Evolutionary conservation across 352 stramenopile genomes (phyloP).

Genomic region (Pythium rhizo-oryzae): DNA sequence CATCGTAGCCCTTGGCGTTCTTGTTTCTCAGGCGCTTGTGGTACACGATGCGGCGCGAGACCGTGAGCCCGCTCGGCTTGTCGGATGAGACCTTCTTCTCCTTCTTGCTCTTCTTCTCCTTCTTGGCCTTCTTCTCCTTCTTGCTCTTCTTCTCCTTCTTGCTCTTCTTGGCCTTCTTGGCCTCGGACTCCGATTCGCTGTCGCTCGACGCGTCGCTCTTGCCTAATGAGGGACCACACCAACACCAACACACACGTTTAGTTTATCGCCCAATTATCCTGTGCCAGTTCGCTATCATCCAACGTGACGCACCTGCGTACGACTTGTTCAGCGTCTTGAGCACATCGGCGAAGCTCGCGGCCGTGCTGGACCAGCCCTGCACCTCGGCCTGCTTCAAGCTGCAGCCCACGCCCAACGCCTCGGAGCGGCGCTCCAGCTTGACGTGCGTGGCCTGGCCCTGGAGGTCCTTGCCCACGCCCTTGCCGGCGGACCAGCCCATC

Average conservation of each 20-base stretch:
- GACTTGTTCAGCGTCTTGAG: slow-evolving; percentile 86
- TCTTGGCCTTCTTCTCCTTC: slow-evolving; percentile 72
- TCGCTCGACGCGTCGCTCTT: slow-evolving; percentile 40
- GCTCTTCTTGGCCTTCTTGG: slow-evolving; percentile 52
- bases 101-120: slow-evolving; percentile 49
- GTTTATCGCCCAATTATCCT: neutral
- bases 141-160: slow-evolving; percentile 59
- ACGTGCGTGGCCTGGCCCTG: slow-evolving; percentile 89
- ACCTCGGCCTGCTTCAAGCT: slow-evolving; percentile 89
- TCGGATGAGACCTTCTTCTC: slow-evolving; percentile 47
- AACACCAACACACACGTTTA: neutral
- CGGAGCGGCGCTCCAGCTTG: slow-evolving; percentile 85
- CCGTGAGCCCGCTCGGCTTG: slow-evolving; percentile 27
- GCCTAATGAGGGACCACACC: slow-evolving; percentile 12
- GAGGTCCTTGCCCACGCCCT: slow-evolving; percentile 93
- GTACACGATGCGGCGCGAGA: slow-evolving; percentile 78
- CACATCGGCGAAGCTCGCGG: slow-evolving; percentile 79
- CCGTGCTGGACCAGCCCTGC: slow-evolving; percentile 85
- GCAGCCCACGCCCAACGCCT: slow-evolving; percentile 92
- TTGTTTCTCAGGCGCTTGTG: slow-evolving; percentile 86
- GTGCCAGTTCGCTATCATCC: neutral
- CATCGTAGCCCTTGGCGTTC: slow-evolving; percentile 84
- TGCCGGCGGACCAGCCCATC: slow-evolving; percentile 95
- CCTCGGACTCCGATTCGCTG: slow-evolving; percentile 42
- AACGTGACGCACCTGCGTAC: slow-evolving; percentile 43